Evolutionary conservation across 352 stramenopile genomes (phyloP), one percentile per base, ranked within the genome.

Genomic region (Globisporangium cylindrosporum): DNA sequence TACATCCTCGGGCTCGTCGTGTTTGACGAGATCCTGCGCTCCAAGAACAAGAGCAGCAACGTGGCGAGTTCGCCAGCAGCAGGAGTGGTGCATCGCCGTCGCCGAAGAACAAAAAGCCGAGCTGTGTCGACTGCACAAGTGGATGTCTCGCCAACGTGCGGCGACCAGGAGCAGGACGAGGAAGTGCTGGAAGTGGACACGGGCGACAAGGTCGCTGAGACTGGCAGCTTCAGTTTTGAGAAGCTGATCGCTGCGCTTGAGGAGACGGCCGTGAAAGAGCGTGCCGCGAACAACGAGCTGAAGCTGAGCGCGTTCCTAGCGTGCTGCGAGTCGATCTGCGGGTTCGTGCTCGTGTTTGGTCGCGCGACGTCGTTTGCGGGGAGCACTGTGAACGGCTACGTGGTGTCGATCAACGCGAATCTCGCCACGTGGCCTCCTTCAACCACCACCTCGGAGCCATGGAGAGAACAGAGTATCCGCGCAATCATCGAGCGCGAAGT

Each of bases 361-460:
- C 85, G 85, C 59, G 87, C 87, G 22, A 95, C 87, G 22, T 87
- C 87, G 22, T 95, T 95, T 63, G 87, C 87, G 10, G 87, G 77
- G 6, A 92, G 82, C 36, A 92, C 87, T 0, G 87, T 95, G 7
- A 79, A 73, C 18, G 85, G 77, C 1, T 95, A 95, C 69, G 84
- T 95, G 32, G 81, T 71, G 29, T 83, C 85, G 7, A 92, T 95
- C 61, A 70, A 84, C 24, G 75, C 74, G 25, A 93, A 93, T 59
- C 58, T 90, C n/a, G 76, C 73, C 0, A 25, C 59, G 14, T 95
- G 82, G 81, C 70, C 81, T 10, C 54, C 62, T 4, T 62, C 74
- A 1, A 24, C 72, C 2, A 70, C 70, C 2, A 36, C 3, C 27
- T 12, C 67, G 67, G 1, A 66, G 70, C 55, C 67, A 10, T 93